These are phyloP conservation scores for Didymella glomerata DNA, from an alignment of 2,329 filamentous ascomycete genomes.

Conservation along the genomic window DNA sequence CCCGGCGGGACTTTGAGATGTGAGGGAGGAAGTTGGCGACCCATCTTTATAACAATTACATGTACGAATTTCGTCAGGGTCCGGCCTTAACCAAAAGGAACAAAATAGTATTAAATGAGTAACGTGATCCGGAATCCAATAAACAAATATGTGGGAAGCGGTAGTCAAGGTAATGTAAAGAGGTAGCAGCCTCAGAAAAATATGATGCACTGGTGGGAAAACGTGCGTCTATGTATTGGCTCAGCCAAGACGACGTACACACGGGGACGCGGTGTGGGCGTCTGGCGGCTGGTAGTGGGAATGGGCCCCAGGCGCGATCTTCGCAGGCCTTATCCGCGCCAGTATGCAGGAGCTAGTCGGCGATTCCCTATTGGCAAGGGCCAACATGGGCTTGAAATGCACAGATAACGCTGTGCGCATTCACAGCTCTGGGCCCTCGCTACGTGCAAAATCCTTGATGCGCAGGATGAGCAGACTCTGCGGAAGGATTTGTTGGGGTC, in stretches of 20 bases:
- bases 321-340: slow-evolving; percentile 24
- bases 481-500: slow-evolving; percentile 17
- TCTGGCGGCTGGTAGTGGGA: slow-evolving; percentile 22
- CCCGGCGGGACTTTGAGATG: slow-evolving; percentile 46
- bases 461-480: slow-evolving; percentile 19
- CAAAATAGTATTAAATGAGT: slow-evolving; percentile 18
- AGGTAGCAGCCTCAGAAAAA: slow-evolving; percentile 26
- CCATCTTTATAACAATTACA: slow-evolving; percentile 40
- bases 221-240: slow-evolving; percentile 48
- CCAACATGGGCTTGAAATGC: slow-evolving; percentile 5
- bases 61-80: slow-evolving; percentile 31
- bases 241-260: slow-evolving; percentile 34
- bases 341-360: slow-evolving; percentile 19
- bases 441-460: slow-evolving; percentile 9
- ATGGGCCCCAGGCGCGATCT: slow-evolving; percentile 23
- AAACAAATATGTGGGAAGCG: slow-evolving; percentile 19
- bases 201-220: slow-evolving; percentile 36
- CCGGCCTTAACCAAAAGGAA: slow-evolving; percentile 25
- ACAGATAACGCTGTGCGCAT: slow-evolving; percentile 23
- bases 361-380: slow-evolving; percentile 20
- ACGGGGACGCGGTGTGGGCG: slow-evolving; percentile 18
- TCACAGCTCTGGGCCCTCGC: slow-evolving; percentile 14
- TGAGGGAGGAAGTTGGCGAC: slow-evolving; percentile 46
- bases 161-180: slow-evolving; percentile 15
- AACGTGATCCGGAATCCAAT: slow-evolving; percentile 14